Evolutionary conservation across 495 filamentous ascomycete genomes (phyloP).

Genomic region (Aspergillus olivimuriae): DNA sequence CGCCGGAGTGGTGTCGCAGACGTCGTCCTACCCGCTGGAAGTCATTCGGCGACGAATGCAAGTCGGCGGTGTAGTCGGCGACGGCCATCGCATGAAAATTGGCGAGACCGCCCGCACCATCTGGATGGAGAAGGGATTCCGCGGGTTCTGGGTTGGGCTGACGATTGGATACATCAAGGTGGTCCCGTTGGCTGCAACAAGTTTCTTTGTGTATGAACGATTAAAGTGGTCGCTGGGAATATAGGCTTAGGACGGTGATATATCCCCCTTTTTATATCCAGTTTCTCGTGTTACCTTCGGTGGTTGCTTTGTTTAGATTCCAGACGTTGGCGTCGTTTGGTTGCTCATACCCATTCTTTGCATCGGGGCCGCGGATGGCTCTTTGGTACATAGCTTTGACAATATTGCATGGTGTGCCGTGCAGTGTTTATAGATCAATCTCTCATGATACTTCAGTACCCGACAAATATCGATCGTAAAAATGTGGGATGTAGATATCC

Average conservation of each 20-base stretch:
- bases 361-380: conserved; percentile 2
- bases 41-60: conserved; percentile 92
- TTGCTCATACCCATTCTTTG: not conserved
- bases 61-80: conserved; percentile 88
- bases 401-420: no score
- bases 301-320: not conserved
- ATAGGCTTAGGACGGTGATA: conserved; percentile 18
- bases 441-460: no score
- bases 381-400: conserved; percentile 18
- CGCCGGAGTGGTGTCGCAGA: conserved; percentile 84
- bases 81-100: conserved; percentile 72
- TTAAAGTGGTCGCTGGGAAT: conserved; percentile 69
- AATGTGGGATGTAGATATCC: not conserved
- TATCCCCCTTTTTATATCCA: not conserved
- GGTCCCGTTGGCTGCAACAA: conserved; percentile 80
- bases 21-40: conserved; percentile 86
- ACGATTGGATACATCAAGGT: conserved; percentile 95
- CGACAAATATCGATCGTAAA: not conserved
- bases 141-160: conserved; percentile 87
- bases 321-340: not conserved
- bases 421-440: conserved; percentile 2
- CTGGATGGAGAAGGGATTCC: conserved; percentile 64
- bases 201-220: conserved; percentile 75
- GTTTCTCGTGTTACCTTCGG: not conserved
- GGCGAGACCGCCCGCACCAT: conserved; percentile 71